phyloP scores from a whole-genome alignment of 2,329 filamentous ascomycete genomes.

The Cordyceps tenuipes region DNA sequence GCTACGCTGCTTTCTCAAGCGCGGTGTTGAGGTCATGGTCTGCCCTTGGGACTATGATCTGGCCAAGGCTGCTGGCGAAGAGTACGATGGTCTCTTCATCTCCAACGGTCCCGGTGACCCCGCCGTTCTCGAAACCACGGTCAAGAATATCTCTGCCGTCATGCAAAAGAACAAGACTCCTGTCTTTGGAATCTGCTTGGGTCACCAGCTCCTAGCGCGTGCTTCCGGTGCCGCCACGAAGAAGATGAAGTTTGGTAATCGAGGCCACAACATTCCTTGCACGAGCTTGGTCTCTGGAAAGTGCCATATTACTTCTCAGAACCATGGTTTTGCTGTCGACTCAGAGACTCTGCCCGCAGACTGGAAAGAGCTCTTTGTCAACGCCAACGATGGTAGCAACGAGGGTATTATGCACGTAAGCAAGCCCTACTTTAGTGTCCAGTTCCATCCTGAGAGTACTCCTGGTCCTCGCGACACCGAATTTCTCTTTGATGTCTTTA shows the following conservation, averaged over 20 bases:
- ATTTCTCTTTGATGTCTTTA: slow-evolving; percentile 94
- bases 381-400: slow-evolving; percentile 96
- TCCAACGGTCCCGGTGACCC: slow-evolving; percentile 98
- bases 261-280: slow-evolving; percentile 96
- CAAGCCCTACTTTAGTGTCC: slow-evolving; percentile 96
- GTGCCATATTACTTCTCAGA: slow-evolving; percentile 98
- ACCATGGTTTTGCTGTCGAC: slow-evolving; percentile 94
- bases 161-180: slow-evolving; percentile 74
- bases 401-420: slow-evolving; percentile 86
- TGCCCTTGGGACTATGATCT: slow-evolving; percentile 97
- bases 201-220: slow-evolving; percentile 85
- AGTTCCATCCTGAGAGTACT: slow-evolving; percentile 97
- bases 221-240: slow-evolving; percentile 76
- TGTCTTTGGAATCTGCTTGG: slow-evolving; percentile 93
- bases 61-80: slow-evolving; percentile 61
- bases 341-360: slow-evolving; percentile 62
- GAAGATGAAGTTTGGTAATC: slow-evolving; percentile 99
- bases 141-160: slow-evolving; percentile 68
- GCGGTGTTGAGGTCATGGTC: slow-evolving; percentile 88
- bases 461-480: slow-evolving; percentile 94
- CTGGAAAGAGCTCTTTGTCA: slow-evolving; percentile 94
- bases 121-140: slow-evolving; percentile 69
- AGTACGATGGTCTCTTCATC: slow-evolving; percentile 95
- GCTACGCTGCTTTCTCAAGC: slow-evolving; percentile 80
- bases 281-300: slow-evolving; percentile 91